phyloP scores from a whole-genome alignment of 2,329 filamentous ascomycete species.

The Colletotrichum gloeosporioides region DNA sequence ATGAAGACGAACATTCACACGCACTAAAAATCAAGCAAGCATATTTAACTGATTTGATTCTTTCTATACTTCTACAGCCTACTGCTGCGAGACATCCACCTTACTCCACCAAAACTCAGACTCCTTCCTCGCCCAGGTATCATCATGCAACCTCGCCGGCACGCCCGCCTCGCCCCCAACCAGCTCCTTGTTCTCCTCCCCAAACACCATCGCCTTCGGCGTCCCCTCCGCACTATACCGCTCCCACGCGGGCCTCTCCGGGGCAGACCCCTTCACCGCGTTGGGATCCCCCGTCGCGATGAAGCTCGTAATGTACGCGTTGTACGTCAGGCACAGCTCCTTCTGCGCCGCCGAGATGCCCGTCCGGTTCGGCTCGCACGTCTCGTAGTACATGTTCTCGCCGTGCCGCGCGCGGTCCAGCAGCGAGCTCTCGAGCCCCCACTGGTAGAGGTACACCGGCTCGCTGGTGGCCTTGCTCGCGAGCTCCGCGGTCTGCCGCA shows the following conservation, averaged over 20 bases:
- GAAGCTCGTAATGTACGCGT: conserved; percentile 44
- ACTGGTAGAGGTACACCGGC: conserved; percentile 56
- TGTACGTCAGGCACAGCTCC: conserved; percentile 44
- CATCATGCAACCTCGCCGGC: conserved; percentile 50
- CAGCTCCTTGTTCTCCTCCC: conserved; percentile 63
- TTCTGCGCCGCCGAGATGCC: conserved; percentile 44
- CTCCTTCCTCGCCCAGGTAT: conserved; percentile 46
- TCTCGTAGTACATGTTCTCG: conserved; percentile 39
- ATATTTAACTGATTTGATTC: neutral
- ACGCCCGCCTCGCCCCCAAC: conserved; percentile 34
- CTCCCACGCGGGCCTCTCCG: conserved; percentile 44
- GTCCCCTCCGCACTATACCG: conserved; percentile 10
- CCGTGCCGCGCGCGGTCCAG: conserved; percentile 51
- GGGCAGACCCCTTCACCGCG: neutral
- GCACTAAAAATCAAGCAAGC: neutral
- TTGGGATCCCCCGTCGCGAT: conserved; percentile 21
- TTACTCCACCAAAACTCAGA: conserved; percentile 68
- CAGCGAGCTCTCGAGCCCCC: conserved; percentile 48
- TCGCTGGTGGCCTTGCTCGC: conserved; percentile 40
- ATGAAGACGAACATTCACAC: neutral
- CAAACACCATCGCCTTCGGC: conserved; percentile 59
- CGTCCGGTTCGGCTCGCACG: conserved; percentile 37
- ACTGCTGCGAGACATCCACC: conserved; percentile 48
- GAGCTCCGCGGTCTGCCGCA: conserved; percentile 62
- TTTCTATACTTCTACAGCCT: neutral